phyloP scores from a whole-genome alignment of 1,284 basidiomycete species.

The Rhodotorula glutinis region DNA sequence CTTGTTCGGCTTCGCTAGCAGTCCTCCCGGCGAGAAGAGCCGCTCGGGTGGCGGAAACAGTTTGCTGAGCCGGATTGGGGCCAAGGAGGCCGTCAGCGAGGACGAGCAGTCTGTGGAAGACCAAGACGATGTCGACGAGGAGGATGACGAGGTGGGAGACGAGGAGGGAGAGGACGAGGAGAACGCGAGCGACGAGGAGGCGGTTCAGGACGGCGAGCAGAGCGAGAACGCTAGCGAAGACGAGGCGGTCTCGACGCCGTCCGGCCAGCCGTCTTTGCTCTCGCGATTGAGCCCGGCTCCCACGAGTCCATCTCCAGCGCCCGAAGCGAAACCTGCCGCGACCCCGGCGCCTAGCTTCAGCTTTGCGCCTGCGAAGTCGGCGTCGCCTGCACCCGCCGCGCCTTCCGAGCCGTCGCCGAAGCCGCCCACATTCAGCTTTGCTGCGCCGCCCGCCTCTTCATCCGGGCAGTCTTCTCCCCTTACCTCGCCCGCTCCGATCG shows the following conservation, averaged over 20 bases:
- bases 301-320: not conserved
- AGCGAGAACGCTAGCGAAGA: constrained; percentile 5
- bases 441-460: not conserved
- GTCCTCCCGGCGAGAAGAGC: constrained; percentile 24
- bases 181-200: constrained; percentile 4
- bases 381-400: constrained; percentile 1
- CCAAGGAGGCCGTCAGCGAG: not conserved
- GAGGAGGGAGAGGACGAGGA: constrained; percentile 21
- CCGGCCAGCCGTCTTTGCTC: constrained; percentile 19
- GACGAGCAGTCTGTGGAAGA: not conserved
- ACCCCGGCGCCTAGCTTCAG: constrained; percentile 7
- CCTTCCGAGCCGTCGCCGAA: not conserved
- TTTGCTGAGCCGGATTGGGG: constrained; percentile 11
- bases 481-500: too few species aligned
- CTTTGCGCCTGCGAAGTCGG: constrained; percentile 7
- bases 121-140: not conserved
- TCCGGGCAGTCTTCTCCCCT: not conserved
- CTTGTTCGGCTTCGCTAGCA: constrained; percentile 37
- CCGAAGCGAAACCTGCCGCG: not conserved
- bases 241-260: not conserved
- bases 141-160: constrained; percentile 1
- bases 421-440: constrained; percentile 14
- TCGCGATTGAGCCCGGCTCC: constrained; percentile 20
- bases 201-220: constrained; percentile 5
- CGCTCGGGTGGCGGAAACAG: constrained; percentile 2